Conservation (phyloP, 352 stramenopile species). For the Globisporangium spiculum region DNA sequence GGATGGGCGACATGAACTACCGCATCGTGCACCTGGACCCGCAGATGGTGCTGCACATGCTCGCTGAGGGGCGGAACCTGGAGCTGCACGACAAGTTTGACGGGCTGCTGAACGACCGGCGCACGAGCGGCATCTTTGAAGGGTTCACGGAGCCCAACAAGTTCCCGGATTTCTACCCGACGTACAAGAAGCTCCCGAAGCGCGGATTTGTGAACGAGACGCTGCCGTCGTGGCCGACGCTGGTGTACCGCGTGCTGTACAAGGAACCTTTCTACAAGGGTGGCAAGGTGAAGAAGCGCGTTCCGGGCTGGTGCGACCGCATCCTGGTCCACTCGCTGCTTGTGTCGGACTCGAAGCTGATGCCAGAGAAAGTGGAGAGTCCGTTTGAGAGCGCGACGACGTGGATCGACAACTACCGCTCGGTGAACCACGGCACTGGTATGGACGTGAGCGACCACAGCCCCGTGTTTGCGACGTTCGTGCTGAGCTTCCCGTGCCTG, state of each 20-base stretch:
- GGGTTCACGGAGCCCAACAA: constrained; percentile 81
- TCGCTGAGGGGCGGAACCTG: constrained; percentile 68
- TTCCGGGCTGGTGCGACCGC: constrained; percentile 84
- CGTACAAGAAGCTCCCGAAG: constrained; percentile 87
- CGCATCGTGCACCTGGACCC: constrained; percentile 74
- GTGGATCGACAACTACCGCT: constrained; percentile 79
- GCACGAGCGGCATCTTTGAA: constrained; percentile 72
- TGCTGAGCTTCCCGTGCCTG: constrained; percentile 63
- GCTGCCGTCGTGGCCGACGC: constrained; percentile 60
- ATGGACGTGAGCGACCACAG: constrained; percentile 87
- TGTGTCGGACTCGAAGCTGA: constrained; percentile 73
- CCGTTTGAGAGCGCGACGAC: constrained; percentile 31
- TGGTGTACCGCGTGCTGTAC: constrained; percentile 80
- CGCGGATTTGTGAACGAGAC: constrained; percentile 61
- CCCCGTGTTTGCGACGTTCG: constrained; percentile 72
- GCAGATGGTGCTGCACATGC: constrained; percentile 74
- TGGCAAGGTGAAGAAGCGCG: constrained; percentile 87
- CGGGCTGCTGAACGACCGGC: constrained; percentile 74
- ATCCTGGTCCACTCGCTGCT: constrained; percentile 84
- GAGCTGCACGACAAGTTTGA: constrained; percentile 87
- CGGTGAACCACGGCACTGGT: constrained; percentile 73
- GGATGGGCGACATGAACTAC: constrained; percentile 90
- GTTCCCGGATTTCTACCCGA: constrained; percentile 87
- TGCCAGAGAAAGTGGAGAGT: constrained; percentile 73
- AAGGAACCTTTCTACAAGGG: constrained; percentile 91